Evolutionary conservation across 2,329 filamentous ascomycete genomes (phyloP).

Genomic region (Cytospora piceicola): DNA sequence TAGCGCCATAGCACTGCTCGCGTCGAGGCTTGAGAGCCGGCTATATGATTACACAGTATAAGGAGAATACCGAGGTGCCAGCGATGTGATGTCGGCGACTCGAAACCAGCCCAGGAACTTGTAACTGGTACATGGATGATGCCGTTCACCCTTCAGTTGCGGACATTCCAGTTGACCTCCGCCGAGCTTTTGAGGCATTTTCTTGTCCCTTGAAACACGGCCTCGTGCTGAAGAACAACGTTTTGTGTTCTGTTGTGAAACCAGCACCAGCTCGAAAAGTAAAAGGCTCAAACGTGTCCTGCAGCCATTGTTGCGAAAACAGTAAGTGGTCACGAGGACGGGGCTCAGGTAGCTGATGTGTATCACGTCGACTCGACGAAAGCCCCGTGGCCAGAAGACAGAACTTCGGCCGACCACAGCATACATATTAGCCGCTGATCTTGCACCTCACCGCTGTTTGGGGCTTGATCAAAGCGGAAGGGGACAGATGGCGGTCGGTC

Average conservation of each 20-base stretch:
- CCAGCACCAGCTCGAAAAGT: constrained; percentile 1
- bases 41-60: neutral
- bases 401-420: neutral
- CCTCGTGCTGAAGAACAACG: constrained; percentile 14
- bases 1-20: neutral
- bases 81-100: neutral
- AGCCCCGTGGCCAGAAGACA: neutral
- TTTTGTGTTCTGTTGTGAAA: constrained; percentile 16
- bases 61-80: neutral
- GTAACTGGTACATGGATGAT: neutral
- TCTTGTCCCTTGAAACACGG: neutral
- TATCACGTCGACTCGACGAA: neutral
- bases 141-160: neutral
- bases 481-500: constrained; percentile 4
- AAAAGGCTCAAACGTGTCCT: neutral
- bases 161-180: neutral
- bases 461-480: constrained; percentile 2
- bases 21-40: neutral
- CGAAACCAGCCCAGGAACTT: neutral
- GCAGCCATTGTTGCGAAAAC: constrained; percentile 17
- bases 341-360: constrained; percentile 1
- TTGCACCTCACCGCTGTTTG: constrained; percentile 28
- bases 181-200: constrained; percentile 9
- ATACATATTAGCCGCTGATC: neutral
- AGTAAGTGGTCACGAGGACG: constrained; percentile 5